Percentiles rank a stretch among this genome's conserved stretches.
Conservation (phyloP, 192 early-diverging fungal genomes). For the Coemansia sp. region DNA sequence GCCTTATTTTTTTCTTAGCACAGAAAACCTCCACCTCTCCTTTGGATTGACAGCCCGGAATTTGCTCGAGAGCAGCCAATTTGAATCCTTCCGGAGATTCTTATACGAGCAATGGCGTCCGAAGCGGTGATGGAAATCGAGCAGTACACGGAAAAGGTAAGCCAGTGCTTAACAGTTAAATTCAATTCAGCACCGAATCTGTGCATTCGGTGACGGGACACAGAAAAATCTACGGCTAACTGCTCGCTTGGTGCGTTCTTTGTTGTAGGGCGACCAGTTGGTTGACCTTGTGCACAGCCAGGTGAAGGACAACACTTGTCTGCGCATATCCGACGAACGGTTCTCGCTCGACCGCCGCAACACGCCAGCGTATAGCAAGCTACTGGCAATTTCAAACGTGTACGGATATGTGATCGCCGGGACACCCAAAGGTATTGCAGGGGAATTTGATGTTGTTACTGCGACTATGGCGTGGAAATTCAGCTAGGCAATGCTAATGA, state of each 20-base stretch:
- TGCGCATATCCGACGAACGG: conserved; percentile 30
- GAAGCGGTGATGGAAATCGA: conserved; percentile 20
- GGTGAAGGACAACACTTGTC: conserved; percentile 35
- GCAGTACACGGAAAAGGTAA: conserved; percentile 24
- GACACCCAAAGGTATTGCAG: conserved; percentile 56
- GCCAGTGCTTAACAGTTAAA: too few species aligned
- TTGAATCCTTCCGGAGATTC: too few species aligned
- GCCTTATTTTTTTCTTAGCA: too few species aligned
- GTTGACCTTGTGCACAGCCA: conserved; percentile 42
- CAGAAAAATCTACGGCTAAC: not conserved
- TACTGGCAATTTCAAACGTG: conserved; percentile 61
- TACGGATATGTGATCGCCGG: conserved; percentile 69
- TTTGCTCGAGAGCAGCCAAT: too few species aligned
- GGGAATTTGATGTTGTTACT: too few species aligned
- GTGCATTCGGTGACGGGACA: not conserved
- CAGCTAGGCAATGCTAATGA: too few species aligned
- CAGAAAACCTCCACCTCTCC: too few species aligned
- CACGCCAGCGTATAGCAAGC: conserved; percentile 48
- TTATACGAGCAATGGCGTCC: not conserved
- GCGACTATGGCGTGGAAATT: too few species aligned
- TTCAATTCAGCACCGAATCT: too few species aligned
- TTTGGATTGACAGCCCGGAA: too few species aligned
- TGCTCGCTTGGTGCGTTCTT: too few species aligned
- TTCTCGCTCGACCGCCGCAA: conserved; percentile 33
- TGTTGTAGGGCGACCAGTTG: conserved; percentile 37